phyloP scores from a whole-genome alignment of 441 rosid species.

The Manihot esculenta region DNA sequence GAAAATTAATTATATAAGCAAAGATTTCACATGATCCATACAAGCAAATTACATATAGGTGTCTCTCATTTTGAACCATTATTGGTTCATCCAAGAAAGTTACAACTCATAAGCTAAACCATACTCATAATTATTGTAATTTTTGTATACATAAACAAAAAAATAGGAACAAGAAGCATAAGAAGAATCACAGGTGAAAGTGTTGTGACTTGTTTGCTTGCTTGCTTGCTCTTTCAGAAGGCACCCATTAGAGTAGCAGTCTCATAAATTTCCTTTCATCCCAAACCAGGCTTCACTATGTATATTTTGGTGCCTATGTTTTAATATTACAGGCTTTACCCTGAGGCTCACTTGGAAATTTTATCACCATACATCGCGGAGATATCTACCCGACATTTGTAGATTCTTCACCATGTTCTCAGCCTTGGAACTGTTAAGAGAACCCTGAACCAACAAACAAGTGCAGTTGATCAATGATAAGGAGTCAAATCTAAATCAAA shows the following conservation, averaged over 20 bases:
- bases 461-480: background rate
- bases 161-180: conserved; percentile 30
- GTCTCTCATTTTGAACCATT: conserved; percentile 28
- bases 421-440: conserved; percentile 69
- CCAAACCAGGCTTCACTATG: background rate
- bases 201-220: background rate
- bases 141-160: conserved; percentile 21
- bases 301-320: background rate
- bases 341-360: background rate
- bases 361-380: conserved; percentile 86
- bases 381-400: conserved; percentile 83
- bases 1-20: too few relatives aligned
- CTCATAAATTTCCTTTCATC: background rate
- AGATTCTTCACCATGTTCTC: conserved; percentile 93
- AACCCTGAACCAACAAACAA: conserved; percentile 55
- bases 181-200: conserved; percentile 8
- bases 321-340: background rate
- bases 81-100: conserved; percentile 27
- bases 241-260: conserved; percentile 8
- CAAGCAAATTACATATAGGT: background rate
- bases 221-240: background rate
- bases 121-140: conserved; percentile 4
- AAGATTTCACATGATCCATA: conserved; percentile 2
- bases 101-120: conserved; percentile 11
- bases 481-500: too few relatives aligned